Evolutionary conservation across 129 eudicot genomes (phyloP), one percentile per base, ranked within the genome.

Genomic region (Helianthus tuberosus): DNA sequence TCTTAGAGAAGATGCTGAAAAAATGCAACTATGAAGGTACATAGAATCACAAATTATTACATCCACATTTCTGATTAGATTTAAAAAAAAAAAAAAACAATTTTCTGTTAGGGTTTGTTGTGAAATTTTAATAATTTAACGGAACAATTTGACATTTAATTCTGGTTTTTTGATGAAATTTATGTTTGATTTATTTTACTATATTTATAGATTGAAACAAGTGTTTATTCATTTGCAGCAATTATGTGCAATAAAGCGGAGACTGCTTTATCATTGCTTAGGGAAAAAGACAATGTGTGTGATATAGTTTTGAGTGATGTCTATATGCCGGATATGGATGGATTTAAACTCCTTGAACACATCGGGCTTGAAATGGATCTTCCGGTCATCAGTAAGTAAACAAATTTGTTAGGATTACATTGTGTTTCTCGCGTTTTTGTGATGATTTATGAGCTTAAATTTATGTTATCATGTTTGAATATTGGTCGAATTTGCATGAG

Each of bases 281-380:
- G 97, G 64, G 90, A 83, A 39, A 86, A 88, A 73, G 88, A 66
- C 64, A 86, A 74, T 67, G 94, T 88, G 35, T 89, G 64, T 60
- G 99, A 94, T 76, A 77, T 94, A 55, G 97, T 94, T 72, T 44
- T 94, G 58, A 94, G 97, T 65, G 99, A 94, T 76, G 99, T 94
- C 10, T 97, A 90, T 79, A 94, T 91, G 99, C 99, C 97, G 5
- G 97, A 94, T 35, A 94, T 94, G 97, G 99, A 94, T 84, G 99
- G 99, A 17, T 88, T 94, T 75, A 94, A 91, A 58, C 89, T 94
- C 47, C 97, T 94, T 13, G 97, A 94, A 87, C 90, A 70, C 32
- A 84, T 94, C 69, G 99, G 97, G 9, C 85, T 91, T n/a, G 97
- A 94, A 58, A 94, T 94, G 99, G 97, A 94, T 68, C 84, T 94